Evolutionary conservation across 148 eudicot species (phyloP).

Genomic region (Camellia lanceoleosa): DNA sequence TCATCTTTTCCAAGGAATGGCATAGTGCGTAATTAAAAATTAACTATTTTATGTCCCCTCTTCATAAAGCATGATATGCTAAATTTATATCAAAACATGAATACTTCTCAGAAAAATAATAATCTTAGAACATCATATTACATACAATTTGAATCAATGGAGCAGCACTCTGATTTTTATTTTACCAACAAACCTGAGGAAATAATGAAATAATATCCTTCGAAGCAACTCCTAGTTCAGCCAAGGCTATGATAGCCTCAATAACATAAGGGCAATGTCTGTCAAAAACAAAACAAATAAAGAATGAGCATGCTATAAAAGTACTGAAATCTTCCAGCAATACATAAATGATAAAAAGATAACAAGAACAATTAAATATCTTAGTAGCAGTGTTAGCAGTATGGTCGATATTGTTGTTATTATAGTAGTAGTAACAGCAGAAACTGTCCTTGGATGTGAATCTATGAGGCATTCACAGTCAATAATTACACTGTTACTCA

Average conservation of each 20-base stretch:
- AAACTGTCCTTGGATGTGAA: neutral
- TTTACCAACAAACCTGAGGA: conserved; percentile 45
- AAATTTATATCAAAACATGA: too few species aligned
- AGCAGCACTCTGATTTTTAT: neutral
- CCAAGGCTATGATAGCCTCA: conserved; percentile 84
- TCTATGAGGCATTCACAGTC: neutral
- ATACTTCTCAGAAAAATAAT: too few species aligned
- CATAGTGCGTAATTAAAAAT: too few species aligned
- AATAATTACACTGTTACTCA: neutral
- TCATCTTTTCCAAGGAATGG: too few species aligned
- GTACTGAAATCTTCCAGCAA: too few species aligned
- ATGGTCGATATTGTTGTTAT: neutral
- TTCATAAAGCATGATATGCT: too few species aligned
- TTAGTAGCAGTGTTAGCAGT: neutral
- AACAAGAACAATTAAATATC: neutral
- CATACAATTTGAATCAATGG: too few species aligned
- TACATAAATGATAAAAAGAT: neutral
- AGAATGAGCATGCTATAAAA: neutral
- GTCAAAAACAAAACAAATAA: conserved; percentile 18
- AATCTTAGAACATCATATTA: too few species aligned
- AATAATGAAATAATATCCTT: conserved; percentile 76
- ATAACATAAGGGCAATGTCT: conserved; percentile 75
- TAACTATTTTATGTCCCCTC: neutral
- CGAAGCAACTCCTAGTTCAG: conserved; percentile 73
- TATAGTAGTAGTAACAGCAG: neutral